Evolutionary conservation across 2,329 filamentous ascomycete genomes (phyloP), one percentile per base, ranked within the genome.

Genomic region (Ascomycota sp.): DNA sequence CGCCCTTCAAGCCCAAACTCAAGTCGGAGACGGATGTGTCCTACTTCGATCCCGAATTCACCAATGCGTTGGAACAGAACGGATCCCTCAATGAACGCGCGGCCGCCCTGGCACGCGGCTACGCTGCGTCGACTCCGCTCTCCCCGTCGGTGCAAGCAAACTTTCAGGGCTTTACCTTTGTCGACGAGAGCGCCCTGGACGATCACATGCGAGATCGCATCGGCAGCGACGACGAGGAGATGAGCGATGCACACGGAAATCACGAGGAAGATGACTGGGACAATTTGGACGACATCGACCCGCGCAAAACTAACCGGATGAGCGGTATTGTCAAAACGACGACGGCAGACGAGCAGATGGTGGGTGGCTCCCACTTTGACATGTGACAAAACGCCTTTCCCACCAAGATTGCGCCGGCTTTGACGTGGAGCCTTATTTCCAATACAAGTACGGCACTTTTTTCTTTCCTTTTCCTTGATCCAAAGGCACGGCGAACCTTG

Each of bases 31-130:
- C 84, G 3, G 89, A 98, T 45, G 91, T 91, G 1, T 93, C 84
- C 31, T 95, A 98, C 57, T 98, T 98, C 49, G 89, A 98, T 47
- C 89, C 89, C 0, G 89, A 95, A 52, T 98, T 98, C 53, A 98
- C 89, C 34, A 93, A 89, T 43, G 89, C 89, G 6, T 60, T 95
- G 37, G 81, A 84, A 47, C 79, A 76, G 38, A 81, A 81, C 35
- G 73, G 77, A 1, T 93, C 84, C 1, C 64, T 95, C 37, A 95
- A 95, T 49, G 81, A 89, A 46, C 75, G 86, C 37, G 86, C 89
- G 5, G 81, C 82, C 10, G 81, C 81, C 7, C 55, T 95, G 33
- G 82, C 86, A 11, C 74, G 75, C 37, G 84, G 84, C 28, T 80
- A 89, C 49, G 76, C 80, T 6, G 80, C 82, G 7, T 92, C 81